Conservation (phyloP, 2,329 filamentous ascomycete genomes). For the Myriosclerotinia curreyana region DNA sequence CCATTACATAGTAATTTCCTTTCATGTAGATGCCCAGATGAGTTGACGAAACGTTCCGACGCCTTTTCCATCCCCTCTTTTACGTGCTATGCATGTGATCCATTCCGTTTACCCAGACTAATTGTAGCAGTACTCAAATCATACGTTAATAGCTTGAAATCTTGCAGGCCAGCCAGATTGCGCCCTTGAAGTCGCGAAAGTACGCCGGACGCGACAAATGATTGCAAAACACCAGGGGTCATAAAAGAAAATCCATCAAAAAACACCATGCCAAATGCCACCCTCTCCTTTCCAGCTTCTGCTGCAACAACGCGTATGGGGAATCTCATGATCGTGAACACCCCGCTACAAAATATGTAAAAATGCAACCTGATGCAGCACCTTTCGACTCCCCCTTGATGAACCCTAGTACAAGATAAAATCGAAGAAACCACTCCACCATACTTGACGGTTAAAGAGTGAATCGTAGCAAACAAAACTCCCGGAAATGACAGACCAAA, state of each 20-base stretch:
- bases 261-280: constrained; percentile 37
- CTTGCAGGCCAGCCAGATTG: constrained; percentile 37
- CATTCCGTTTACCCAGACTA: constrained; percentile 30
- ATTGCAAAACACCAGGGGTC: constrained; percentile 30
- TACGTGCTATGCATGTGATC: constrained; percentile 32
- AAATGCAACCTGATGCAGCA: constrained; percentile 35
- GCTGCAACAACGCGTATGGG: constrained; percentile 37
- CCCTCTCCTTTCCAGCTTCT: constrained; percentile 32
- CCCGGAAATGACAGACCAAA: constrained; percentile 22
- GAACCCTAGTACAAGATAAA: constrained; percentile 31
- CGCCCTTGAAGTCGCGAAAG: constrained; percentile 31
- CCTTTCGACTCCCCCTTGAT: constrained; percentile 33
- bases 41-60: constrained; percentile 27
- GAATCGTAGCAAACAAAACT: constrained; percentile 26
- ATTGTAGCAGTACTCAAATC: constrained; percentile 31
- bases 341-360: constrained; percentile 36
- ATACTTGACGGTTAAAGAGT: constrained; percentile 8
- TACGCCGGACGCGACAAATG: constrained; percentile 36
- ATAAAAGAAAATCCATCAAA: constrained; percentile 24
- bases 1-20: constrained; percentile 16
- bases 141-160: constrained; percentile 16
- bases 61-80: constrained; percentile 37
- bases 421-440: constrained; percentile 23
- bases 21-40: constrained; percentile 31
- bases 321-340: constrained; percentile 40